Evolutionary conservation across 2,329 filamentous ascomycete genomes (phyloP), one percentile per base, ranked within the genome.

Genomic region (Cryphonectria parasitica): DNA sequence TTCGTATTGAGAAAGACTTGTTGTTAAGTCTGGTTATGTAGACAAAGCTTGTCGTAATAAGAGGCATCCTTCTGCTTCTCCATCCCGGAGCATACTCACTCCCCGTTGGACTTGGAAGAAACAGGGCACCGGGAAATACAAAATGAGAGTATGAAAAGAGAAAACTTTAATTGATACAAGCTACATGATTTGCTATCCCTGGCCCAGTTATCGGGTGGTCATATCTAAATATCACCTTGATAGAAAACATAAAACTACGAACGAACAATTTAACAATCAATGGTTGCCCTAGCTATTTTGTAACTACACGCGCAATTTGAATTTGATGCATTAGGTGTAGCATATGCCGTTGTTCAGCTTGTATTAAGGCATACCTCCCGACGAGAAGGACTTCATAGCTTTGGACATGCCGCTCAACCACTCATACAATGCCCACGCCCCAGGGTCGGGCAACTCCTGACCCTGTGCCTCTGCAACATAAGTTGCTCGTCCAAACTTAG

Each of bases 371-470:
- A 8, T 22, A 7, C 1, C 8, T 17, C 49, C 8, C 2, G 19
- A 28, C 8, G 60, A 49, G 22, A 49, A 69, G 2, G 22, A 31
- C 68, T 67, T 66, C 22, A 67, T 56, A 15, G 56, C 68, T 31
- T 39, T 39, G 7, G 56, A 52, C 68, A 70, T 70, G 13, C 68
- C 68, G 7, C 56, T 31, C 41, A 70, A 22, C 68, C 56, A 67
- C 75, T 78, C 77, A 63, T 76, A 78, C 17, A 78, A 63, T 3
- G 77, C 77, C 77, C 77, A 78, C n/a, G 77, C 77, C 0, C 77
- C 77, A 1, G 77, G 77, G 25, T 79, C 77, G 7, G 77, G 77
- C 11, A 78, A 64, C 61, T 75, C 74, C 64, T 78, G 76, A 1
- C 73, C 75, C 39, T 75, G 73, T 2, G 76, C 75, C 62, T 78